Evolutionary conservation across 2,329 filamentous ascomycete species (phyloP).

Genomic region (Coleophoma cylindrospora): DNA sequence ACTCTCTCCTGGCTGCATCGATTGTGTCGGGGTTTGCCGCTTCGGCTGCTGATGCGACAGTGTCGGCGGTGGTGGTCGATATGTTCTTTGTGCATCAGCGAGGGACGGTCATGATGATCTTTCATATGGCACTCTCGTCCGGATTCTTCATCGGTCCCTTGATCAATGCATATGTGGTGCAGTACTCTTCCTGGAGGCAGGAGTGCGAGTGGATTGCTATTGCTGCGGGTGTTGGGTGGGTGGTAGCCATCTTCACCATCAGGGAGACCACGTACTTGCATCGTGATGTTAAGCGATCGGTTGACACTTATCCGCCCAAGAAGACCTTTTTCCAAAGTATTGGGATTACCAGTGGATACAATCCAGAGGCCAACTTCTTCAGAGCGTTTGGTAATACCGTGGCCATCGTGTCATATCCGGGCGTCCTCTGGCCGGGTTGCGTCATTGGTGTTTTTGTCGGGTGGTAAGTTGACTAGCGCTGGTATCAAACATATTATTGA

Average conservation of each 20-base stretch:
- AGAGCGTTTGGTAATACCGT: constrained; percentile 2
- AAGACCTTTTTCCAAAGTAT: constrained; percentile 1
- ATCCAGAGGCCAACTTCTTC: constrained; percentile 4
- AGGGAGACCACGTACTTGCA: constrained; percentile 18
- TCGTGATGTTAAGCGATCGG: not conserved
- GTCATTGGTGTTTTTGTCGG: constrained; percentile 8
- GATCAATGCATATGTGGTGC: constrained; percentile 25
- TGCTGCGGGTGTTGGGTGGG: constrained; percentile 16
- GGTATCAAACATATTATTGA: not conserved
- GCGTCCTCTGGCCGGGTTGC: constrained; percentile 3
- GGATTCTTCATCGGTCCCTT: constrained; percentile 33
- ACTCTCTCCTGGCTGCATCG: constrained; percentile 21
- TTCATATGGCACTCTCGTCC: constrained; percentile 29
- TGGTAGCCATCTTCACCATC: constrained; percentile 21
- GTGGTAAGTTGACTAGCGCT: constrained; percentile 1
- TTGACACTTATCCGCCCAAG: constrained; percentile 3
- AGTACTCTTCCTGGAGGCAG: constrained; percentile 24
- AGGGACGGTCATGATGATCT: constrained; percentile 32
- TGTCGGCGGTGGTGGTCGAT: constrained; percentile 30
- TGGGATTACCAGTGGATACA: constrained; percentile 5
- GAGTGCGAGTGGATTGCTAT: constrained; percentile 22
- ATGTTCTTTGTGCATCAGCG: constrained; percentile 29
- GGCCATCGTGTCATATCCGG: constrained; percentile 7
- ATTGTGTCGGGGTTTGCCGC: constrained; percentile 23
- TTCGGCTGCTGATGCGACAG: constrained; percentile 31